Conservation (phyloP, 2,329 filamentous ascomycete species). For the Fusarium torreyae region DNA sequence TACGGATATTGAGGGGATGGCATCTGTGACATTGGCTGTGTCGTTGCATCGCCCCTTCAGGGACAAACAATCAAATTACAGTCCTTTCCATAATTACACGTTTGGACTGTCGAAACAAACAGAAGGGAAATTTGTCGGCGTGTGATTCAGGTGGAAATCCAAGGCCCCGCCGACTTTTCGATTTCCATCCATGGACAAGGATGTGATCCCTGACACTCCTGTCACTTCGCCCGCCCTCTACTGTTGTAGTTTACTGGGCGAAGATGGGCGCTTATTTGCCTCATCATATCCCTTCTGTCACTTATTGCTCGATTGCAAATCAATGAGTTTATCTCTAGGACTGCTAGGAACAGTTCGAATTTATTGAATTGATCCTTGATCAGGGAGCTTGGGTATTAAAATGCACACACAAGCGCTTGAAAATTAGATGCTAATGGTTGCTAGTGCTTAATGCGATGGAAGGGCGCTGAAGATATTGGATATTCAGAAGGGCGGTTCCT, state of each 20-base stretch:
- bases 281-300: slow-evolving; percentile 17
- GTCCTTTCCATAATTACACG: background rate
- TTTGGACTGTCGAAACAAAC: slow-evolving; percentile 14
- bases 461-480: slow-evolving; percentile 15
- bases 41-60: slow-evolving; percentile 16
- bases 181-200: slow-evolving; percentile 34
- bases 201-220: slow-evolving; percentile 27
- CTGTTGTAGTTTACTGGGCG: slow-evolving; percentile 6
- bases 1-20: slow-evolving; percentile 9
- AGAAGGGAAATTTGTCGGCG: slow-evolving; percentile 25
- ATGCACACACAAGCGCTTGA: background rate
- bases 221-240: slow-evolving; percentile 10
- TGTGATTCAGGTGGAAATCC: slow-evolving; percentile 42
- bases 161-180: slow-evolving; percentile 35
- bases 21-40: slow-evolving; percentile 30
- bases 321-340: slow-evolving; percentile 6
- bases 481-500: slow-evolving; percentile 11
- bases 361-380: background rate
- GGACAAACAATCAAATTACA: slow-evolving; percentile 29
- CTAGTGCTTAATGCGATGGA: slow-evolving; percentile 15
- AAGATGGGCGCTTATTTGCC: slow-evolving; percentile 34
- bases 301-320: background rate
- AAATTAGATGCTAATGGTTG: slow-evolving; percentile 3
- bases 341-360: slow-evolving; percentile 16
- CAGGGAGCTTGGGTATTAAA: background rate